Percentiles rank a stretch among this genome's conserved stretches.
Conservation (phyloP, 1,284 basidiomycete genomes). For the Apiotrichum gracile region DNA sequence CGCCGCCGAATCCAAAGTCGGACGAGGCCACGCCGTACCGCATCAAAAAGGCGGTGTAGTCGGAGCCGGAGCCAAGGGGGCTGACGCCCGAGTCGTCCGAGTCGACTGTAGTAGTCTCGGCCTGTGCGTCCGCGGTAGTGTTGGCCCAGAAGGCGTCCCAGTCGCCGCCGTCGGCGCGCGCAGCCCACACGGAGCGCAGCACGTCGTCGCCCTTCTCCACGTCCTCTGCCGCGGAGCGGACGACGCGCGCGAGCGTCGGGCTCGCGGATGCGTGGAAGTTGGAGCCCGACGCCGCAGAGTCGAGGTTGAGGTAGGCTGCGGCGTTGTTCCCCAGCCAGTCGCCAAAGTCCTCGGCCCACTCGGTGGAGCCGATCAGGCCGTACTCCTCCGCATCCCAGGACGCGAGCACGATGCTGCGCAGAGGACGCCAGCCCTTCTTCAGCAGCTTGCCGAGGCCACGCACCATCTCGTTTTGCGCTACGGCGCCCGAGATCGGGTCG, state of each 20-base stretch:
- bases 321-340: slow-evolving; percentile 68
- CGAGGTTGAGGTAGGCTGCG: slow-evolving; percentile 80
- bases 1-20: slow-evolving; percentile 49
- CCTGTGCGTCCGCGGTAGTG: not conserved
- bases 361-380: slow-evolving; percentile 78
- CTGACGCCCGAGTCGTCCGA: slow-evolving; percentile 14
- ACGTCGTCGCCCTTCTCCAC: slow-evolving; percentile 54
- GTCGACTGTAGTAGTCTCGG: not conserved
- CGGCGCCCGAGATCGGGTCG: slow-evolving; percentile 84
- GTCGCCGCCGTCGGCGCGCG: slow-evolving; percentile 35
- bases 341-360: slow-evolving; percentile 84
- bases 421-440: slow-evolving; percentile 75
- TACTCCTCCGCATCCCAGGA: slow-evolving; percentile 95
- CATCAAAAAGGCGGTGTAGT: slow-evolving; percentile 69
- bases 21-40: slow-evolving; percentile 48
- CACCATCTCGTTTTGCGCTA: slow-evolving; percentile 75
- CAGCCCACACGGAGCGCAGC: slow-evolving; percentile 42
- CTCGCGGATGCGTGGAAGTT: slow-evolving; percentile 51
- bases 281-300: slow-evolving; percentile 65
- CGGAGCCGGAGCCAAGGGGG: slow-evolving; percentile 52
- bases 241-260: slow-evolving; percentile 65
- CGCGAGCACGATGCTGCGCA: slow-evolving; percentile 80
- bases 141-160: slow-evolving; percentile 17
- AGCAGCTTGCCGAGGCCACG: slow-evolving; percentile 72
- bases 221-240: slow-evolving; percentile 61